Percentiles rank a stretch among this genome's conserved stretches.
These are phyloP conservation scores for Pulveroboletus ravenelii DNA, from an alignment of 768 basidiomycete genomes.

Conservation along the genomic window DNA sequence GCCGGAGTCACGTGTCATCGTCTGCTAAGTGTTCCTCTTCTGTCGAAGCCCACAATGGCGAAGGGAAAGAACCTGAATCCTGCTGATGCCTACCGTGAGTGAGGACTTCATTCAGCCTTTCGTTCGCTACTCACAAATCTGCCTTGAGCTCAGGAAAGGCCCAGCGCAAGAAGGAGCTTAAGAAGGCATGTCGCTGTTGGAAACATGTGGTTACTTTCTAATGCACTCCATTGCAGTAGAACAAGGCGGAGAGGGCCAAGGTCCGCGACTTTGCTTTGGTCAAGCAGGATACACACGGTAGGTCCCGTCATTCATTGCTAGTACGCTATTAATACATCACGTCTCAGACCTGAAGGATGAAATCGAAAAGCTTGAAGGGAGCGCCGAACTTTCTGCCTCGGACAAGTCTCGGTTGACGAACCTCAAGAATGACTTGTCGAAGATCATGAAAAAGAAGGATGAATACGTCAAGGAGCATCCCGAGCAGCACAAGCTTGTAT, in stretches of 20 bases:
- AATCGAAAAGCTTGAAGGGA: constrained; percentile 60
- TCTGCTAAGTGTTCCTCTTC: not conserved
- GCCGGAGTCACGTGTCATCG: constrained; percentile 24
- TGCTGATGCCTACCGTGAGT: constrained; percentile 88
- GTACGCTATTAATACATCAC: constrained; percentile 2
- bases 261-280: constrained; percentile 84
- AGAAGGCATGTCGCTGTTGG: constrained; percentile 53
- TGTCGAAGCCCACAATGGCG: constrained; percentile 48
- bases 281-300: constrained; percentile 90
- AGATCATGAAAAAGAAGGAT: constrained; percentile 81
- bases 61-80: constrained; percentile 88
- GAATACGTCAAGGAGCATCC: constrained; percentile 93
- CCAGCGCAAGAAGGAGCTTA: constrained; percentile 89
- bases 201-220: constrained; percentile 13
- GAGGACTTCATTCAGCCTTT: not conserved
- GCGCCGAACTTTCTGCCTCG: constrained; percentile 37
- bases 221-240: constrained; percentile 55
- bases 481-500: constrained; percentile 84
- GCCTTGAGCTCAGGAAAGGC: constrained; percentile 64
- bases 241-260: constrained; percentile 81
- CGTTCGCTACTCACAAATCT: constrained; percentile 1
- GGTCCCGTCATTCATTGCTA: constrained; percentile 8
- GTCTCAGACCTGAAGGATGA: constrained; percentile 74
- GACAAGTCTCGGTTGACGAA: constrained; percentile 65
- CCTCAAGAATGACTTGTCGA: constrained; percentile 73